Evolutionary conservation across 164 flowering plant genomes (phyloP), one percentile per base, ranked within the genome.

Genomic region (Aristolochia contorta): DNA sequence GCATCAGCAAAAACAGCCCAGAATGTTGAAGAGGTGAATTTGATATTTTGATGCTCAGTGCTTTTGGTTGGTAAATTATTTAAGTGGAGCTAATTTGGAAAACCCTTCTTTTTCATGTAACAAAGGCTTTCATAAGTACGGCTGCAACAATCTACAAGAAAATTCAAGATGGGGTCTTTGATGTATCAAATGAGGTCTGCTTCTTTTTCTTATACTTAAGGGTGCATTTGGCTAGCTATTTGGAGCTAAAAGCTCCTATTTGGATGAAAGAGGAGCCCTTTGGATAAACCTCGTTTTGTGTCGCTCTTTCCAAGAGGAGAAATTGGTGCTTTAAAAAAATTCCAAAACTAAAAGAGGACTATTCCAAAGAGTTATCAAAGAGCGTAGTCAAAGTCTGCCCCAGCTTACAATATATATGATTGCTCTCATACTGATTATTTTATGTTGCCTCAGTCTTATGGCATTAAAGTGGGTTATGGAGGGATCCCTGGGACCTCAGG

Each of bases 381-480:
- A n/a, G n/a, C n/a, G n/a, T n/a, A n/a, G n/a, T n/a, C n/a, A n/a
- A n/a, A n/a, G n/a, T n/a, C n/a, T n/a, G n/a, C n/a, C n/a, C n/a
- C n/a, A n/a, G n/a, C n/a, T n/a, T n/a, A n/a, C n/a, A n/a, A n/a
- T n/a, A n/a, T n/a, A n/a, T n/a, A n/a, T n/a, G n/a, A n/a, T n/a
- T n/a, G n/a, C 18, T 20, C 47, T 61, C 14, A 19, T 47, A 12
- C 48, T 47, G 2, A 12, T 12, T 30, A 9, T 1, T 12, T 33
- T 61, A 46, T 24, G n/a, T 50, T 41, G 22, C 47, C 9, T 12
- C 13, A 88, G 97, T 84, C 93, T 15, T 79, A 83, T 58, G 97
- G 94, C 32, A 88, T 91, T 45, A 88, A 86, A 77, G 94, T 88
- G 49, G 97, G 97, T 64, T 86, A 80, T 65, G 94, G 88, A 56